Percentiles rank a stretch among this genome's conserved stretches.
Evolutionary conservation across 2,329 filamentous ascomycete genomes (phyloP).

Genomic region (Pseudogymnoascus sp.): DNA sequence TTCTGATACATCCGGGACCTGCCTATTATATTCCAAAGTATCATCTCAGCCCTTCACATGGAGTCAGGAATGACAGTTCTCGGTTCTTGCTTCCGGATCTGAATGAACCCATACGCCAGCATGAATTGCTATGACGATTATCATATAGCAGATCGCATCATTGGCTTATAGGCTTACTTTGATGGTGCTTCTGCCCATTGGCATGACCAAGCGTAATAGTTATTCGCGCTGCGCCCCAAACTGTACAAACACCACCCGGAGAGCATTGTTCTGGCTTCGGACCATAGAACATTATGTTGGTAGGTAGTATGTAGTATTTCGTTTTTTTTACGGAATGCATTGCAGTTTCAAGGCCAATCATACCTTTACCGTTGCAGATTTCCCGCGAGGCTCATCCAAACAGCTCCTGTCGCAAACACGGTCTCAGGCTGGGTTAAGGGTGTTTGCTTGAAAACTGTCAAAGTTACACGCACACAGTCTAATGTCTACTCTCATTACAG

Average conservation of each 20-base stretch:
- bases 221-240: background rate
- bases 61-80: background rate
- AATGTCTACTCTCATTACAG: background rate
- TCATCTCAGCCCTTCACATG: background rate
- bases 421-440: background rate
- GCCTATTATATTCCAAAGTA: background rate
- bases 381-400: background rate
- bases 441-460: slow-evolving; percentile 8
- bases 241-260: background rate
- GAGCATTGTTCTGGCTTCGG: slow-evolving; percentile 2
- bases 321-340: background rate
- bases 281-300: background rate
- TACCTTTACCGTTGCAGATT: background rate
- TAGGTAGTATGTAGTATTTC: background rate
- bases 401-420: background rate
- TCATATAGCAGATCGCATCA: background rate
- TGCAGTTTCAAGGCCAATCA: slow-evolving; percentile 6
- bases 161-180: background rate
- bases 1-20: background rate
- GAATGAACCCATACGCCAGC: background rate
- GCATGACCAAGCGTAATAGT: background rate
- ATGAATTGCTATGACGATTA: background rate
- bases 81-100: slow-evolving; percentile 2
- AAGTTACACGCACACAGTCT: background rate
- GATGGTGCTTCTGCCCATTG: background rate